Evolutionary conservation across 352 stramenopile species (phyloP), one percentile per base, ranked within the genome.

Genomic region (Phytophthora palmivora): DNA sequence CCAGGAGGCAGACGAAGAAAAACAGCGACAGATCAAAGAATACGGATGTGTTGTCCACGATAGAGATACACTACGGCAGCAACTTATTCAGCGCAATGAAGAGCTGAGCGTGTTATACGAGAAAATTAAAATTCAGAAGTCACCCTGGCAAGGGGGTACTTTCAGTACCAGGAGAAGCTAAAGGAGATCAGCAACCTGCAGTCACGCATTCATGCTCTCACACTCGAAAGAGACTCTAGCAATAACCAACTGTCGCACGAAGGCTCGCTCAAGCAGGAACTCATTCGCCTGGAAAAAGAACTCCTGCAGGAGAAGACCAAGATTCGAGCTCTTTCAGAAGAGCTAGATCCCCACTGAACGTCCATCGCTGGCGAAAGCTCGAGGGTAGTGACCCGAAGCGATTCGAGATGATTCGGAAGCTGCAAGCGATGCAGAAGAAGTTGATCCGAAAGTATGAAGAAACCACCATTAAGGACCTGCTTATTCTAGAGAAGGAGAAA

Each of bases 121-220:
- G 53, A 97, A 97, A 49, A 95, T 97, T 43, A 96, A 97, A 52
- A 88, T 97, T 16, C 89, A 97, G 41, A 84, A 92, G 52, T 93
- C 87, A 91, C 76, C 10, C 64, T 97, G 15, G 63, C 69, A 34
- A 95, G 95, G 42, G 91, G 89, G 5, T 81, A 95, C 42, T 47
- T 74, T 6, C 75, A 91, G 56, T 97, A 82, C 61, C 68, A 91
- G 22, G 86, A 94, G 22, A 82, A 87, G 38, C 64, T 80, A 10
- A 69, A 81, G 11, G 84, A 92, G 33, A 70, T 92, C 11, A 37
- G 48, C 3, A 60, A 78, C 9, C 51, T 96, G 12, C 70, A 90
- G 37, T 72, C 63, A 34, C 70, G 85, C 22, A 85, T 96, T 16
- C 76, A 89, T 39, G 49, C 75, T 19, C 67, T 91, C 18, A 67